Evolutionary conservation across 2,329 filamentous ascomycete genomes (phyloP), one percentile per base, ranked within the genome.

Genomic region (Stachybotrys echinatus): DNA sequence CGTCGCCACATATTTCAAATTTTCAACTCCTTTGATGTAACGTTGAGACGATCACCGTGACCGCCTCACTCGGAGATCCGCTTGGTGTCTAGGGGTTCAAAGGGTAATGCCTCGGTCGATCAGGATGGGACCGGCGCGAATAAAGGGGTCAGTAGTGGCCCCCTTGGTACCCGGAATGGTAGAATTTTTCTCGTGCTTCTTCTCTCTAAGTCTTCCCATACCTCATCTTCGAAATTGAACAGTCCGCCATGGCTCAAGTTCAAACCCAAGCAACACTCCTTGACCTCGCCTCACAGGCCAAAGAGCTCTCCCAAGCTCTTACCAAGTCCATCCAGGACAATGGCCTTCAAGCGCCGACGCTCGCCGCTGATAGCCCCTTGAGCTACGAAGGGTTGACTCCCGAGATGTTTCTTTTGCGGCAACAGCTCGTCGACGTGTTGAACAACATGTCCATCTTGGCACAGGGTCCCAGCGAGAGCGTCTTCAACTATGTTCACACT

Each of bases 381-480:
- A 71, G 61, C 54, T 75, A 76, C 50, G 60, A 61, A 8, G 67
- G 66, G n/a, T 55, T 75, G 23, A 67, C 71, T 1, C 60, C 64
- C 1, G 72, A 75, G 34, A 64, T 66, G 18, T 77, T 76, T 56
- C 62, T 73, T 52, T 62, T 65, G 21, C 67, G 71, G 17, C 74
- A 76, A 56, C 55, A 61, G 39, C 65, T 79, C 5, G 57, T 72
- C 12, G 75, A 79, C 56, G 62, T 68, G 3, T 55, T 77, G 42
- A 72, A 65, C 23, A 74, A 79, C 48, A 65, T 78, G 62, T 70
- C 64, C 54, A 73, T 73, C 47, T 57, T 79, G 4, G 66, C 68
- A 6, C 71, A 75, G 47, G 75, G 75, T 0, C 74, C 75, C 0
- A 76, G 72, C 52, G 75, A 77, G 58, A 76, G 73, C 49, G 67